phyloP scores from a whole-genome alignment of 2,329 filamentous ascomycete species.

The Trichoderma sp. region DNA sequence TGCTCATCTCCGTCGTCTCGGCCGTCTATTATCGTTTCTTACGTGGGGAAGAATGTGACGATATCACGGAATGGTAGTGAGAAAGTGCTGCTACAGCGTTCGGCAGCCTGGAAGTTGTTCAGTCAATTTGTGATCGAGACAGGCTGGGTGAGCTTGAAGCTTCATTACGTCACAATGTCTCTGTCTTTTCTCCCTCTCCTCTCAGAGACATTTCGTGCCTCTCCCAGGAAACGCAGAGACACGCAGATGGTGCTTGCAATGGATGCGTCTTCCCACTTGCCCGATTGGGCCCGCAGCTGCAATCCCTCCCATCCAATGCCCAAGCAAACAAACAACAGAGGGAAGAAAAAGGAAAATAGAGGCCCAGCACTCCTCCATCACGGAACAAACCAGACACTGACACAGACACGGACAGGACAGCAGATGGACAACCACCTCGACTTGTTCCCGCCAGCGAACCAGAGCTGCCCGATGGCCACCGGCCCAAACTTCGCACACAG shows the following conservation, averaged over 20 bases:
- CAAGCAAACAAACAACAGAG: neutral
- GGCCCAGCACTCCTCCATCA: neutral
- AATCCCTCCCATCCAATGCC: slow-evolving; percentile 11
- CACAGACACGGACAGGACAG: neutral
- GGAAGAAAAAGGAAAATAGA: neutral
- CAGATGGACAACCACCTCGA: too few relatives aligned
- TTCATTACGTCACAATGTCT: slow-evolving; percentile 26
- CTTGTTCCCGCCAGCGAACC: neutral
- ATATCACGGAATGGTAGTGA: too few relatives aligned
- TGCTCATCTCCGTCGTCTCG: too few relatives aligned
- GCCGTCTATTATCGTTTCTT: too few relatives aligned
- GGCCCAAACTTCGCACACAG: slow-evolving; percentile 21
- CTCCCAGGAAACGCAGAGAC: neutral
- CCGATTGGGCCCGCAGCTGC: slow-evolving; percentile 16
- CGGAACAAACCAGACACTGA: neutral
- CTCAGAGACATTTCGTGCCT: slow-evolving; percentile 10
- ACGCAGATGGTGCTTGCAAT: slow-evolving; percentile 18
- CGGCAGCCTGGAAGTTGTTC: too few relatives aligned
- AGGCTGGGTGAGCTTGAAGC: neutral
- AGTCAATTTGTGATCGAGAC: too few relatives aligned
- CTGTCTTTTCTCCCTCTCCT: neutral
- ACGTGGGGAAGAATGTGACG: neutral
- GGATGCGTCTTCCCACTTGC: slow-evolving; percentile 27
- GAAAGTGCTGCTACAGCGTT: too few relatives aligned
- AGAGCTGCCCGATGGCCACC: slow-evolving; percentile 14